These are phyloP conservation scores for Flaveria floridana DNA, from an alignment of 140 eudicot genomes.

Conservation along the genomic window DNA sequence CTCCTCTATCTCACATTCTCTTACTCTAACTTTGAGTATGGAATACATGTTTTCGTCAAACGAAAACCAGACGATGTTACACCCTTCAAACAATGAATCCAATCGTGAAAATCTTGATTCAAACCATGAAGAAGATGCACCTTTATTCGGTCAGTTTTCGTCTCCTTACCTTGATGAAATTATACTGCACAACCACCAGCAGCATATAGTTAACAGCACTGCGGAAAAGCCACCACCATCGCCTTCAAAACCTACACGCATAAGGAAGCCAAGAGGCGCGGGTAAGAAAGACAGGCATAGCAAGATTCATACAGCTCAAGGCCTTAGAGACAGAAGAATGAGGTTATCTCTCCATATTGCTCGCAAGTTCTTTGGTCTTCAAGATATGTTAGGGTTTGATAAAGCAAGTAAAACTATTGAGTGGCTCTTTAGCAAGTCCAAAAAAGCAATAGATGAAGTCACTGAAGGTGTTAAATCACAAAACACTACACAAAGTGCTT, in stretches of 20 bases:
- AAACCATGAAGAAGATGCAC: slow-evolving; percentile 38
- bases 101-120: slow-evolving; percentile 28
- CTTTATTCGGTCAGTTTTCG: slow-evolving; percentile 32
- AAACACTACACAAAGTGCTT: slow-evolving; percentile 26
- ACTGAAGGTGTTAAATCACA: slow-evolving; percentile 29
- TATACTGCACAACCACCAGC: slow-evolving; percentile 33
- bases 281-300: slow-evolving; percentile 66
- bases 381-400: slow-evolving; percentile 62
- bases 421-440: slow-evolving; percentile 62
- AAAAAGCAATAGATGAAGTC: slow-evolving; percentile 50
- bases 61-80: slow-evolving; percentile 27
- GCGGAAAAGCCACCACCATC: slow-evolving; percentile 26
- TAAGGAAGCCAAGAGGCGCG: slow-evolving; percentile 42
- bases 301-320: slow-evolving; percentile 62
- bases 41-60: slow-evolving; percentile 37
- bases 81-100: slow-evolving; percentile 30
- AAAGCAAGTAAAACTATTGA: slow-evolving; percentile 64
- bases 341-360: slow-evolving; percentile 55
- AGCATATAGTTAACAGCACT: slow-evolving; percentile 6
- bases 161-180: slow-evolving; percentile 41
- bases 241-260: slow-evolving; percentile 24
- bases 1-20: slow-evolving; percentile 4
- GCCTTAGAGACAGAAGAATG: slow-evolving; percentile 59
- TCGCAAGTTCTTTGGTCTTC: slow-evolving; percentile 61
- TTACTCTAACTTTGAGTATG: slow-evolving; percentile 23